Evolutionary conservation across 2,329 filamentous ascomycete species (phyloP), one percentile per base, ranked within the genome.

Genomic region (Cordyceps cateniannulata): DNA sequence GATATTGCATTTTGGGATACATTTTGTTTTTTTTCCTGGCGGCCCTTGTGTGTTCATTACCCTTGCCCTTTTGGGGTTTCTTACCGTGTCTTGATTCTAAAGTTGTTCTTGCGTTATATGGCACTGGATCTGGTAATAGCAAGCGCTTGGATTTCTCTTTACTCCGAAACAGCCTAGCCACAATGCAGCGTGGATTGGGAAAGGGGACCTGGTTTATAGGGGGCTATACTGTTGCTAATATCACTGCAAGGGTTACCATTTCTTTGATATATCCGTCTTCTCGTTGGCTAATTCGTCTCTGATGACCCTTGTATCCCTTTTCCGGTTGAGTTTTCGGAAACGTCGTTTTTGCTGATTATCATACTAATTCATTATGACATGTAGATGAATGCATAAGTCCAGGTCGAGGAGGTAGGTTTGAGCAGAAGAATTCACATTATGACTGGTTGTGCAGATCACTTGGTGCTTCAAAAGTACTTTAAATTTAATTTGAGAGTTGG

Each of bases 111-210:
- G 20, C 20, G 24, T 56, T 48, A 47, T 35, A 42, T 5, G 38
- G 42, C 40, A 47, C n/a, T 38, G 54, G 44, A 57, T 49, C 16
- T 49, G 54, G 54, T 60, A 25, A 54, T 54, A 32, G 18, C 52
- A 54, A 44, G 35, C 42, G 24, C 35, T 54, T 49, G 53, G 35
- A 45, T 59, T 55, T 14, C 14, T 29, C 14, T 29, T 48, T 38
- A 48, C 40, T 56, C 42, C 53, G 51, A 53, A 53, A 53, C 35
- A 53, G 24, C 18, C 25, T 56, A 22, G 24, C 24, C 20, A 35
- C 35, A 45, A 16, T 56, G 53, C 40, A 35, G 53, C 35, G 42
- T 47, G 25, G 42, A 2, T 20, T 42, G 38, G n/a, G 40, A 20
- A 22, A 24, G n/a, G n/a, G n/a, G n/a, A 35, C 20, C n/a, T 3